These are phyloP conservation scores for Tuber brumale DNA, from an alignment of 495 filamentous ascomycete species.

Conservation along the genomic window DNA sequence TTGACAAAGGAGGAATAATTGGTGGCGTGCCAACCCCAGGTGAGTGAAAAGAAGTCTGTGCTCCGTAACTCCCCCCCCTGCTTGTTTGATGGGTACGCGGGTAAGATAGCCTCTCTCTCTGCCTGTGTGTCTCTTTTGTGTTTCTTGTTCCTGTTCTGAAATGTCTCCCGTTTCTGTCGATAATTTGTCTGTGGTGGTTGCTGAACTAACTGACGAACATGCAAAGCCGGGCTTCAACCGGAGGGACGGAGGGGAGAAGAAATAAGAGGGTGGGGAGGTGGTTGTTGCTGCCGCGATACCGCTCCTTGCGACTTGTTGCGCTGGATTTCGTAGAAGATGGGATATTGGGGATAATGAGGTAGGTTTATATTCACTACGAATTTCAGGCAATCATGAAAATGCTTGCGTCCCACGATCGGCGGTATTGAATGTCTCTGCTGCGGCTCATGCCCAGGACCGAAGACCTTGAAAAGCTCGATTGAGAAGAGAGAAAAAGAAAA, in stretches of 20 bases:
- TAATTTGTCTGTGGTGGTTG: background rate
- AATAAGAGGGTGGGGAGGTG: background rate
- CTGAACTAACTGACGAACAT: background rate
- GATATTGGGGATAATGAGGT: background rate
- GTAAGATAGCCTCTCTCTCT: background rate
- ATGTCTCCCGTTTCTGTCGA: background rate
- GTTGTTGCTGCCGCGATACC: background rate
- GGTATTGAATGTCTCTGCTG: background rate
- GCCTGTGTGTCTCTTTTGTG: background rate
- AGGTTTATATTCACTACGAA: background rate
- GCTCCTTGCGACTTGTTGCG: background rate
- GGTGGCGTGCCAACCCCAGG: background rate
- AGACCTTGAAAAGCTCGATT: background rate
- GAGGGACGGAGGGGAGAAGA: background rate
- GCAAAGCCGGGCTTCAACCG: background rate
- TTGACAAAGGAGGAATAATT: background rate
- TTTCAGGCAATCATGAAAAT: background rate
- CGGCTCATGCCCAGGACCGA: background rate
- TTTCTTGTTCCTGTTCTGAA: background rate
- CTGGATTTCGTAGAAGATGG: background rate
- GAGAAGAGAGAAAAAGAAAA: background rate
- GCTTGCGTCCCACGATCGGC: background rate
- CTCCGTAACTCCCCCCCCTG: background rate
- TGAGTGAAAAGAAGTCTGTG: background rate
- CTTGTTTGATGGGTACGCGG: background rate